Conservation (phyloP, 805 yeast genomes). For the Yamadazyma sp. region DNA sequence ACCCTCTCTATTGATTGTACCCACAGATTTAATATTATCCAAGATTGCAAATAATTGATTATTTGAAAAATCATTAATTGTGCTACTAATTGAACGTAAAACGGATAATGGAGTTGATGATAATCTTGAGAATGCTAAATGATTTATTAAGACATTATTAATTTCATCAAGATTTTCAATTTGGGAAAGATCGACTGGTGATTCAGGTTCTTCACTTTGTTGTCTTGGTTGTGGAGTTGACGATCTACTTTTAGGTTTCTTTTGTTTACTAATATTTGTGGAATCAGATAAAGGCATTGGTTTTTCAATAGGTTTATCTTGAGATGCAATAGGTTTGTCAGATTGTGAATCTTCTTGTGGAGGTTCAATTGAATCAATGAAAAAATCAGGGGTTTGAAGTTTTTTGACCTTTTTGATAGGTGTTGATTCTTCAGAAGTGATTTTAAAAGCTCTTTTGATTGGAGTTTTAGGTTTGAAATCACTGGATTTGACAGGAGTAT, state of each 20-base stretch:
- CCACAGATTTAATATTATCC: constrained; percentile 56
- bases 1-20: constrained; percentile 85
- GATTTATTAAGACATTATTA: constrained; percentile 69
- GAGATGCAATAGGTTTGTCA: no score
- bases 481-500: constrained; percentile 3
- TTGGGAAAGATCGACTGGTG: constrained; percentile 20
- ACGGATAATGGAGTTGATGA: constrained; percentile 83
- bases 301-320: no score
- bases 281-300: no score
- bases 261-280: no score
- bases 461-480: constrained; percentile 12
- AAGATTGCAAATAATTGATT: constrained; percentile 45
- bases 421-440: constrained; percentile 20
- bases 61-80: constrained; percentile 45
- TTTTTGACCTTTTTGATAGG: constrained; percentile 15
- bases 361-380: no score
- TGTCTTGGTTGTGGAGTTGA: constrained; percentile 10
- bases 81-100: constrained; percentile 59
- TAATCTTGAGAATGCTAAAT: constrained; percentile 84
- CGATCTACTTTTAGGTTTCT: not conserved
- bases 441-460: constrained; percentile 10
- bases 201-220: constrained; percentile 9
- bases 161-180: constrained; percentile 40
- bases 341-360: no score
- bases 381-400: not conserved